These are phyloP conservation scores for Beauveria australis DNA, from an alignment of 2,329 filamentous ascomycete genomes.

Conservation along the genomic window DNA sequence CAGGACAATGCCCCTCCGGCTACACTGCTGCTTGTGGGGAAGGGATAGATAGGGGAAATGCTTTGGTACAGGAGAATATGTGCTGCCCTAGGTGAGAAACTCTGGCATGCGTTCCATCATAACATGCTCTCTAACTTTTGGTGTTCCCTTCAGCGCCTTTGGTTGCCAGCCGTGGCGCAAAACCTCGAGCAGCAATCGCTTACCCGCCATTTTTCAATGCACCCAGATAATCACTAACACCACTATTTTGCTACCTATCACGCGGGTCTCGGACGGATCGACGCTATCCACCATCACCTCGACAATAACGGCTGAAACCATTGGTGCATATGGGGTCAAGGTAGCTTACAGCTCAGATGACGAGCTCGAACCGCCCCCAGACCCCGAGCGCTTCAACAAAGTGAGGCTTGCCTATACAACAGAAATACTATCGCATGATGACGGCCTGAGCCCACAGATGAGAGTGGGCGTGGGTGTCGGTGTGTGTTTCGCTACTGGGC, in stretches of 20 bases:
- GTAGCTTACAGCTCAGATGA: neutral
- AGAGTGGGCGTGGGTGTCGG: neutral
- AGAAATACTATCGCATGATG: neutral
- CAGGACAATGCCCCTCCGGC: neutral
- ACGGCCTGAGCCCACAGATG: neutral
- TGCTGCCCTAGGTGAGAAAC: neutral
- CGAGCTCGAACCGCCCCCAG: neutral
- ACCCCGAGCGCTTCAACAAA: slow-evolving; percentile 1
- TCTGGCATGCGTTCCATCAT: too few relatives aligned
- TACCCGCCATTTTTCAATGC: neutral
- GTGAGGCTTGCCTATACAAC: neutral
- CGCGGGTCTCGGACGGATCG: neutral
- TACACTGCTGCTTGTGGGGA: neutral
- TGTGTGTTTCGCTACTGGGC: neutral
- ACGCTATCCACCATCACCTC: neutral
- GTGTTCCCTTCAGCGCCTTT: neutral
- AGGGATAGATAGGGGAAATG: neutral
- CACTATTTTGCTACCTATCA: neutral
- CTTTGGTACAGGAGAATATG: neutral
- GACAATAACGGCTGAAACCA: neutral
- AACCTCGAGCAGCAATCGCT: neutral
- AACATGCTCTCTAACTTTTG: neutral
- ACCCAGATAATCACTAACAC: neutral
- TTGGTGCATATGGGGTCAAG: neutral
- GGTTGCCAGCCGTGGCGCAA: too few relatives aligned